A percentile compares a stretch with the other conserved stretches of the same genome.
Evolutionary conservation across 495 filamentous ascomycete species (phyloP).

Genomic region (Aspergillus cavernicola): DNA sequence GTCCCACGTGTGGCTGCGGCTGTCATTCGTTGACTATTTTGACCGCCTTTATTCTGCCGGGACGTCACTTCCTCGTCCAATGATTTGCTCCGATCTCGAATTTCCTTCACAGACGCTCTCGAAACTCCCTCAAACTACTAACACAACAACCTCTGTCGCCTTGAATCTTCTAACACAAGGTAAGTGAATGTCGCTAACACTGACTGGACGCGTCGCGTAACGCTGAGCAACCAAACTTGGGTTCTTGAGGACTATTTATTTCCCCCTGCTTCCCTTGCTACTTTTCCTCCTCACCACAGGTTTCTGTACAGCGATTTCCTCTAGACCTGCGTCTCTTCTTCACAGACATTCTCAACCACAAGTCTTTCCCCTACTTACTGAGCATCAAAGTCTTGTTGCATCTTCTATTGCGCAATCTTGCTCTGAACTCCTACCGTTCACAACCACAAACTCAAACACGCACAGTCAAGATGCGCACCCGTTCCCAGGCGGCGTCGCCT

Average conservation of each 20-base stretch:
- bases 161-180: neutral
- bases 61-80: too few species aligned
- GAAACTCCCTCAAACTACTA: neutral
- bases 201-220: conserved; percentile 8
- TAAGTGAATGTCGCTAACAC: conserved; percentile 3
- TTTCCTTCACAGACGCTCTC: too few species aligned
- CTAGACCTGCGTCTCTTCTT: neutral
- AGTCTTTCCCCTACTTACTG: neutral
- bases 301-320: neutral
- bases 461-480: conserved; percentile 23
- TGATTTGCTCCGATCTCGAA: neutral
- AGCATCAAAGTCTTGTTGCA: neutral
- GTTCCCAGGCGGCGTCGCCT: conserved; percentile 24
- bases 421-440: neutral
- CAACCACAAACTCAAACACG: neutral
- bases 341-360: neutral
- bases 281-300: conserved; percentile 1
- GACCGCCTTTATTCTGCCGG: conserved; percentile 17
- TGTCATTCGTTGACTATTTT: neutral
- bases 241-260: neutral
- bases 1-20: neutral
- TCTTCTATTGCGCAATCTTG: neutral
- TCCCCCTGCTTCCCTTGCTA: neutral
- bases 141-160: neutral
- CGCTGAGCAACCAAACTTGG: neutral